phyloP scores from a whole-genome alignment of 202 grass and related monocot species.

The Saccharum hybrid region DNA sequence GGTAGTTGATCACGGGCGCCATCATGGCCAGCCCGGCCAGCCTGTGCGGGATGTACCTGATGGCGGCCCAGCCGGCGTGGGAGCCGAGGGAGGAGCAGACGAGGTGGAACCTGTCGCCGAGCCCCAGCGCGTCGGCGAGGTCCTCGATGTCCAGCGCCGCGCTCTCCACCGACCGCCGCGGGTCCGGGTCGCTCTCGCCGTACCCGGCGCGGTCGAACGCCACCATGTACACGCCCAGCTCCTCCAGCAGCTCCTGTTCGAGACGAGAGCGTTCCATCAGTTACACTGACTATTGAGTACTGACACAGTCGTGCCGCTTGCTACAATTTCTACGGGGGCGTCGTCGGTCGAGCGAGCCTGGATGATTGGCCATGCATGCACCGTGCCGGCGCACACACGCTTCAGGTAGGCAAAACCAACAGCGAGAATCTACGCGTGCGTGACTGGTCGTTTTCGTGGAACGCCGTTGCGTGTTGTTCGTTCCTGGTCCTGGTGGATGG shows the following conservation, averaged over 20 bases:
- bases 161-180: constrained; percentile 58
- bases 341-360: background rate
- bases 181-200: constrained; percentile 89
- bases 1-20: constrained; percentile 88
- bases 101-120: constrained; percentile 72
- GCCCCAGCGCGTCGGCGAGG: constrained; percentile 71
- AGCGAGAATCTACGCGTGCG: background rate
- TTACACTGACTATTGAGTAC: too few species aligned
- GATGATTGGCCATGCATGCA: background rate
- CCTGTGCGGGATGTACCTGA: constrained; percentile 80
- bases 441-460: background rate
- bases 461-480: background rate
- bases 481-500: background rate
- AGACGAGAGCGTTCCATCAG: too few species aligned
- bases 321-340: too few species aligned
- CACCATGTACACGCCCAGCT: constrained; percentile 80
- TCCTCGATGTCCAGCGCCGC: constrained; percentile 67
- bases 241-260: constrained; percentile 65
- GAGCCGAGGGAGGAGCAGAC: constrained; percentile 73
- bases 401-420: background rate
- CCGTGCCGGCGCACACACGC: background rate
- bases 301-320: background rate
- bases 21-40: constrained; percentile 62
- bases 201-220: constrained; percentile 85
- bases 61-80: constrained; percentile 80